phyloP scores from a whole-genome alignment of 2,329 filamentous ascomycete genomes.

The Dryadomyces sulphureus region DNA sequence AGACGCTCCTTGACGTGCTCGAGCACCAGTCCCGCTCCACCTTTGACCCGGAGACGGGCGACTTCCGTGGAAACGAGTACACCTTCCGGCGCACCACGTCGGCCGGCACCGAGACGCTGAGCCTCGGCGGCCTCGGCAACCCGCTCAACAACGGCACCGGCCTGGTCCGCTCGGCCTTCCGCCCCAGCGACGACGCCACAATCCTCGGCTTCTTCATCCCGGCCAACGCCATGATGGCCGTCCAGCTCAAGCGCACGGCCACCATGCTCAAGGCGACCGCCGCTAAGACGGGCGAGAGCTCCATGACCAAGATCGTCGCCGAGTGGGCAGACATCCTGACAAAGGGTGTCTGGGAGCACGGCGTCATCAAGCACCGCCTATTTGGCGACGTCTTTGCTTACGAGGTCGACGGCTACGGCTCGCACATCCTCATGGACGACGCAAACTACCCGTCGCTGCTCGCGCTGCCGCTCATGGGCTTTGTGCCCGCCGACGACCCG shows the following conservation, averaged over 20 bases:
- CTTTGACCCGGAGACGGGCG: slow-evolving; percentile 53
- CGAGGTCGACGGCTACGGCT: slow-evolving; percentile 79
- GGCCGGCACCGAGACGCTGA: slow-evolving; percentile 79
- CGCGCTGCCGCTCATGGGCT: slow-evolving; percentile 65
- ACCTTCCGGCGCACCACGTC: slow-evolving; percentile 74
- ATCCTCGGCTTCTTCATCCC: slow-evolving; percentile 93
- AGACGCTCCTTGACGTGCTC: slow-evolving; percentile 59
- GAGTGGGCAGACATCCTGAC: slow-evolving; percentile 48
- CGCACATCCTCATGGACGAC: slow-evolving; percentile 74
- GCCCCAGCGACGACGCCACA: slow-evolving; percentile 88
- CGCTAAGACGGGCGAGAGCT: slow-evolving; percentile 26
- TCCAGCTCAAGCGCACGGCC: slow-evolving; percentile 66
- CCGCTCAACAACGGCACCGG: slow-evolving; percentile 74
- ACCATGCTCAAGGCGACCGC: slow-evolving; percentile 38
- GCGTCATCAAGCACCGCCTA: slow-evolving; percentile 58
- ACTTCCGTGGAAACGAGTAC: slow-evolving; percentile 61
- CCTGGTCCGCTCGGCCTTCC: slow-evolving; percentile 79
- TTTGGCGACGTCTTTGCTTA: slow-evolving; percentile 74
- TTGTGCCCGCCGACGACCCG: slow-evolving; percentile 46
- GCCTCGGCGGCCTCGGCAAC: slow-evolving; percentile 72
- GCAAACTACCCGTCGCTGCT: slow-evolving; percentile 75
- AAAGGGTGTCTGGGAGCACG: slow-evolving; percentile 71
- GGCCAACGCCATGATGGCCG: slow-evolving; percentile 89
- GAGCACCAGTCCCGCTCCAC: slow-evolving; percentile 68
- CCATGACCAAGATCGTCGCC: slow-evolving; percentile 39